Conservation (phyloP, 2,329 filamentous ascomycete genomes). For the Bipolaris bicolor region DNA sequence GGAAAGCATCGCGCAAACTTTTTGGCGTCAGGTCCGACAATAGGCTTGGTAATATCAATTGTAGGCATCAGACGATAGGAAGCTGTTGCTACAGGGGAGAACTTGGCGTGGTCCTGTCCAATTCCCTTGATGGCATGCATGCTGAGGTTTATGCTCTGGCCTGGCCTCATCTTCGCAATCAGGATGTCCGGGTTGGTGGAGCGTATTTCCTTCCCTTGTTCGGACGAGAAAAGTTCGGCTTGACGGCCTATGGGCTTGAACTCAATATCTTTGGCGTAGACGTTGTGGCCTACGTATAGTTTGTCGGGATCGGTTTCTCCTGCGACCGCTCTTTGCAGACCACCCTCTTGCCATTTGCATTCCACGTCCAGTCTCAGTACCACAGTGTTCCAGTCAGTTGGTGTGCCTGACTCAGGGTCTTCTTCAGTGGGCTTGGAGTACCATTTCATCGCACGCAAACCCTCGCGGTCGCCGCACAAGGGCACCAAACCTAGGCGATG, state of each 20-base stretch:
- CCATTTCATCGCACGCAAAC: constrained; percentile 82
- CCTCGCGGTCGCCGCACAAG: constrained; percentile 77
- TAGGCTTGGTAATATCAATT: constrained; percentile 83
- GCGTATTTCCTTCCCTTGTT: constrained; percentile 66
- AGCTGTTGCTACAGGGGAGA: constrained; percentile 93
- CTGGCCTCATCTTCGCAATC: constrained; percentile 90
- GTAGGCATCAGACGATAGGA: constrained; percentile 89
- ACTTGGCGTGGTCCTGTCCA: constrained; percentile 94
- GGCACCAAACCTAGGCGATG: constrained; percentile 90
- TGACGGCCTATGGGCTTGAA: constrained; percentile 75
- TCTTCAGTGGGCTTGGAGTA: constrained; percentile 70
- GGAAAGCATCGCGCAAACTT: constrained; percentile 94
- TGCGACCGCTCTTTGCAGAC: constrained; percentile 61
- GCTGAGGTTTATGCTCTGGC: constrained; percentile 82
- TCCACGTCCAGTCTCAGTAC: constrained; percentile 76
- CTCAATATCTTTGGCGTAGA: constrained; percentile 63
- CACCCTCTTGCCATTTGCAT: constrained; percentile 78
- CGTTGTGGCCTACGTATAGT: constrained; percentile 82
- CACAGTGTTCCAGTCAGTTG: constrained; percentile 84
- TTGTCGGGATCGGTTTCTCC: constrained; percentile 81
- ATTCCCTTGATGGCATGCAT: constrained; percentile 96
- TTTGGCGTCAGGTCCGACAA: constrained; percentile 81
- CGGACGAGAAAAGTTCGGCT: constrained; percentile 40
- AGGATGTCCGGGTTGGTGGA: constrained; percentile 91
- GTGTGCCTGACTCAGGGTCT: constrained; percentile 49